A percentile compares a stretch with the other conserved stretches of the same genome.
These are phyloP conservation scores for Aurifilum marmelostoma DNA, from an alignment of 2,329 filamentous ascomycete genomes.

Conservation along the genomic window DNA sequence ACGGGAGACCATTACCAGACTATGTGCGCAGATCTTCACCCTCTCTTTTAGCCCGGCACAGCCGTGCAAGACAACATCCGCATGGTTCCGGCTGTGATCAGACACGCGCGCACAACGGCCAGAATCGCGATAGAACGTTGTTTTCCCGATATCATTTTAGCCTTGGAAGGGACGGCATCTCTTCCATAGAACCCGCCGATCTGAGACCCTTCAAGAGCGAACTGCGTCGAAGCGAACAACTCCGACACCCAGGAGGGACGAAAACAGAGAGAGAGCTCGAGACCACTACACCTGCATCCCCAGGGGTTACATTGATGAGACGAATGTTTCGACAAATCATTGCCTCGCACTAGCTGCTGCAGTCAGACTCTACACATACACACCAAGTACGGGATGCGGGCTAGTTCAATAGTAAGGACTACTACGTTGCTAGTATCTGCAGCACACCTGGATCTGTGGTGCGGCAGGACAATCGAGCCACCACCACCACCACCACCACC, in stretches of 20 bases:
- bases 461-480: background rate
- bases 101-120: background rate
- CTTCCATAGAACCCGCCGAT: background rate
- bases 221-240: background rate
- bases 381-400: too few species aligned
- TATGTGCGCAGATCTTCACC: background rate
- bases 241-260: background rate
- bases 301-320: background rate
- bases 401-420: background rate
- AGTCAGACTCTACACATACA: background rate
- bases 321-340: conserved; percentile 16
- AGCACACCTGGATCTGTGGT: background rate
- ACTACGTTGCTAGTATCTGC: background rate
- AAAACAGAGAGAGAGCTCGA: background rate
- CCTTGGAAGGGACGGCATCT: background rate
- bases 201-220: conserved; percentile 7
- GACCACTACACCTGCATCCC: background rate
- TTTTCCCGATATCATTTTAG: background rate
- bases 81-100: background rate
- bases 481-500: background rate
- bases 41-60: background rate
- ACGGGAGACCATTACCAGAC: background rate
- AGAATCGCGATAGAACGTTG: background rate
- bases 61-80: background rate
- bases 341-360: conserved; percentile 10